These are phyloP conservation scores for Paramecium octaurelia DNA, from an alignment of 73 alveolate species.

Conservation along the genomic window DNA sequence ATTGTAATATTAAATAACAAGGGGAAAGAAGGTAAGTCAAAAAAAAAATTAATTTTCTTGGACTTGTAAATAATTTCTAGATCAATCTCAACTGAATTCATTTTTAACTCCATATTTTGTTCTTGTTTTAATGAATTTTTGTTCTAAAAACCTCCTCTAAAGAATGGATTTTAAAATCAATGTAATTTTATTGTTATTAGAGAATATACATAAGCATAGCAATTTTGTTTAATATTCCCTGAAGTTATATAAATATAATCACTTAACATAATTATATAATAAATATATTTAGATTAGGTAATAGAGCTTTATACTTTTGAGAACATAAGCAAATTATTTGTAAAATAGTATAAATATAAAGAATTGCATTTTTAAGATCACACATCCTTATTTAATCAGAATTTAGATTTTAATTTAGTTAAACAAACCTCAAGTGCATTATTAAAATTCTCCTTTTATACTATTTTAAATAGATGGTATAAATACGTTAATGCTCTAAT, in stretches of 20 bases:
- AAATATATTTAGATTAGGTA: too few species aligned
- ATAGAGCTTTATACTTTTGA: too few species aligned
- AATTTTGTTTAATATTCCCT: too few species aligned
- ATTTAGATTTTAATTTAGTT: neutral
- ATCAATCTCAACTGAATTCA: neutral
- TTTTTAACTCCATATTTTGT: too few species aligned
- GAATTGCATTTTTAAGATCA: neutral
- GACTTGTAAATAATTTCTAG: neutral
- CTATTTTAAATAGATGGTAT: neutral
- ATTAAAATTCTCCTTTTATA: neutral
- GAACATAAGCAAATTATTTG: too few species aligned
- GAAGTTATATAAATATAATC: too few species aligned
- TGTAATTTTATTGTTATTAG: too few species aligned
- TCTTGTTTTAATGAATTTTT: too few species aligned
- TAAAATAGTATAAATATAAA: neutral
- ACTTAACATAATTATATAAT: too few species aligned
- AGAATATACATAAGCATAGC: neutral
- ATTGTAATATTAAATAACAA: neutral
- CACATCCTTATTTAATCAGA: neutral
- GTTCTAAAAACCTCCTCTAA: neutral
- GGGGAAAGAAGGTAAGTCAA: neutral
- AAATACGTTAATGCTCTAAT: neutral
- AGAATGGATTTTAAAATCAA: neutral
- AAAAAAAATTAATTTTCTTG: too few species aligned
- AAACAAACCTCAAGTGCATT: neutral